Base-by-base conservation (phyloP, 371 early-diverging fungal genomes). In the Dichotomocladium elegans region DNA sequence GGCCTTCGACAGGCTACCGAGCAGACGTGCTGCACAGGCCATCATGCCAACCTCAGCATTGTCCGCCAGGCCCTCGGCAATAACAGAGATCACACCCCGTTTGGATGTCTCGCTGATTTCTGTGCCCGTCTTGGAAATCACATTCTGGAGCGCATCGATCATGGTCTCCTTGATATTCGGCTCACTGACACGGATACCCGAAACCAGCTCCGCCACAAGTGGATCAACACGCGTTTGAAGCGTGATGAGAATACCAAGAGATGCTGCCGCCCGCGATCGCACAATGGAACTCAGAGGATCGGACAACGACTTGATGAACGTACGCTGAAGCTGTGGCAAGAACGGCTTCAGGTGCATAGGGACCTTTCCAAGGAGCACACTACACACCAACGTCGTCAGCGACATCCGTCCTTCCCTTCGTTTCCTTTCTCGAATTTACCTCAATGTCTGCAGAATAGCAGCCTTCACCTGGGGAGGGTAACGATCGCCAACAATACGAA, bases 261-360 rank as follows among this genome's bases (percentile, higher is more conserved):
- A 94, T 10, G 77, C 57, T 4, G 89, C 90, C 4, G 98, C 95
- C 26, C 86, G 85, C 22, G 80, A 79, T 46, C 96, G 91, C 11
- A 86, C 83, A 22, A 86, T 79, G 28, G 77, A 63, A 11, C 81
- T 79, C 17, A 85, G 67, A 3, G 87, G 68, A 43, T 96, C 96
- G 6, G 89, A 79, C 25, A 96, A 74, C 2, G 90, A 88, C 62
- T 96, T 95, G 64, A 93, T 88, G 59, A 97, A 97, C 1, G 97
- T 95, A 50, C 98, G 87, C 74, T 96, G 97, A 31, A 97, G 86
- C 75, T 98, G 98, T 31, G 98, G 98, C 53, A 98, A 74, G 87
- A 98, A 98, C 7, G 98, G 96, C 55, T 92, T 94, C 58, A 96
- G 79, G 53, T 87, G 80, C 44, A 86, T 78, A 17, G 96, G 89